Percentiles rank a stretch among this genome's conserved stretches.
Conservation (phyloP, 345 rosid genomes). For the Arabis hirsuta region DNA sequence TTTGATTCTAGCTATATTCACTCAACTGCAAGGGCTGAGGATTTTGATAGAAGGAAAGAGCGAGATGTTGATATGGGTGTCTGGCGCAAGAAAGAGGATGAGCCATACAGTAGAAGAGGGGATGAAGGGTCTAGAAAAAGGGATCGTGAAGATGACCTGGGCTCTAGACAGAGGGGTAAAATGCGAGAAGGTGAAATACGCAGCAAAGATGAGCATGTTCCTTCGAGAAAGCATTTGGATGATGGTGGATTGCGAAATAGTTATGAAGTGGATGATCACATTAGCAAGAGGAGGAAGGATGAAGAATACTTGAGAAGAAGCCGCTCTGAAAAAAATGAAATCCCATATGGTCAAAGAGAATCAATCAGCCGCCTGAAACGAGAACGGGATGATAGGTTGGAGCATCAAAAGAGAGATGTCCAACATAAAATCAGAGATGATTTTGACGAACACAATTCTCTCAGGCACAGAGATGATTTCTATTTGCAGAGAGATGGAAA, state of each 20-base stretch:
- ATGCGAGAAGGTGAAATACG: constrained; percentile 66
- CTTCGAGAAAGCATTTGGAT: constrained; percentile 70
- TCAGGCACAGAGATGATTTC: constrained; percentile 76
- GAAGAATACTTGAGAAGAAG: constrained; percentile 71
- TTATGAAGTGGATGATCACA: constrained; percentile 69
- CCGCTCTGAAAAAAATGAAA: constrained; percentile 67
- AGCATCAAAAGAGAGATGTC: constrained; percentile 77
- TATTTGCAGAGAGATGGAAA: constrained; percentile 73
- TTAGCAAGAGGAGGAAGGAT: constrained; percentile 74
- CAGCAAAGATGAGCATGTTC: constrained; percentile 66
- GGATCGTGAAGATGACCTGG: constrained; percentile 71
- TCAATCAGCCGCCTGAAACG: constrained; percentile 63
- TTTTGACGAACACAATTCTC: constrained; percentile 69
- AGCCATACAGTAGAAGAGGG: constrained; percentile 57
- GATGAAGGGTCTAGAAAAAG: constrained; percentile 73
- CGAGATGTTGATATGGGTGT: constrained; percentile 58
- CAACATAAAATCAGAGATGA: constrained; percentile 71
- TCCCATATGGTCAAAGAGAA: constrained; percentile 66
- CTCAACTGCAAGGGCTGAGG: constrained; percentile 57
- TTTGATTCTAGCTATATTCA: constrained; percentile 54
- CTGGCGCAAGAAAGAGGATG: constrained; percentile 77
- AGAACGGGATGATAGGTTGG: constrained; percentile 76
- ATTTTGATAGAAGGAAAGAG: constrained; percentile 71
- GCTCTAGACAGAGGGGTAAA: constrained; percentile 73
- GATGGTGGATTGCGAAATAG: constrained; percentile 66